Base-by-base conservation (phyloP, 768 basidiomycete species). In the Pleurotus djamor region DNA sequence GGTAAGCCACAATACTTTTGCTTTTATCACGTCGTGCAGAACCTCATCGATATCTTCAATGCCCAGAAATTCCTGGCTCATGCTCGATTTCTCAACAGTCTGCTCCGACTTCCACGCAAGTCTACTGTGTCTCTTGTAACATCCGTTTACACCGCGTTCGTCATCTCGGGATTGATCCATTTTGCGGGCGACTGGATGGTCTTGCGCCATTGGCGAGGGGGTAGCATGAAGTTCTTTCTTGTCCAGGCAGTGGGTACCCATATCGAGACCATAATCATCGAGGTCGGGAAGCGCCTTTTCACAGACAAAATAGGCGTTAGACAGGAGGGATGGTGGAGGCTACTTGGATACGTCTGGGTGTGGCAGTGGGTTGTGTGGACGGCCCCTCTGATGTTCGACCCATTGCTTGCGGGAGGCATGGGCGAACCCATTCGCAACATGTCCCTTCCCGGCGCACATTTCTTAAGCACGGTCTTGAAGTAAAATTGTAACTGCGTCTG, bases 71-170 rank as follows among this genome's bases (percentile, higher is more conserved):
- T 57, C 73, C 2, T 59, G 65, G 1, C 60, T 70, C 50, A 48
- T 54, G 10, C 60, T 61, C 5, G 69, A 69, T 43, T 62, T 65
- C 16, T 62, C 52, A 7, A 38, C 61, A 14, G 69, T 69, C 2
- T 62, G 64, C 1, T 69, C 68, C 50, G 61, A 1, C 60, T 77
- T 8, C 52, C 60, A 2, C 68, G 65, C 5, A 68, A 73, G 36
- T 65, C 62, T 1, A 63, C 60, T 32, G 49, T 60, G 3, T 74
- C 69, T 33, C 64, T 65, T 5, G 70, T 67, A 58, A 64, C 62
- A 8, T 71, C 74, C 45, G 62, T 74, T 4, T 71, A 72, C 58
- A 60, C 63, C 28, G 74, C 66, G 2, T 75, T 75, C 62, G 28
- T 66, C 16, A 57, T 75, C 13, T 74, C 74, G 1, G 71, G 67